Percentiles rank a stretch among this genome's conserved stretches.
Conservation (phyloP, 306 rosid genomes). For the Cicer bijugum region DNA sequence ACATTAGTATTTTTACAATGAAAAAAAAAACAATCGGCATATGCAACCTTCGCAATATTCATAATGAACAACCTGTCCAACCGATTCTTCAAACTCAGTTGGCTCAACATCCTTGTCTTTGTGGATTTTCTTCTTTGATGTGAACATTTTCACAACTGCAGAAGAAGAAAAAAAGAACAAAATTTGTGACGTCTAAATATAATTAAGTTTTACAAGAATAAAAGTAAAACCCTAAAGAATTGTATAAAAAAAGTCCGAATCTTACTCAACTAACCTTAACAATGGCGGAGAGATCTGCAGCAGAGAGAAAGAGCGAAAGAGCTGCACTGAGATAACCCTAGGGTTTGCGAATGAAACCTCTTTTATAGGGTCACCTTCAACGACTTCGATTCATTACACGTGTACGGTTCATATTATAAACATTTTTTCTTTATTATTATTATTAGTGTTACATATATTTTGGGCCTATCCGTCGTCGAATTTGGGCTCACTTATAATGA, state of each 20-base stretch:
- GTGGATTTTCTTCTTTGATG: constrained; percentile 72
- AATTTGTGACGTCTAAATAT: not conserved
- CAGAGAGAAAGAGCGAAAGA: too few species aligned
- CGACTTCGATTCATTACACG: too few species aligned
- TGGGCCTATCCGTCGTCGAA: too few species aligned
- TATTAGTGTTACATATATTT: too few species aligned
- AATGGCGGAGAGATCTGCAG: too few species aligned
- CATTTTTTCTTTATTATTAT: too few species aligned
- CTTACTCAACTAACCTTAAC: not conserved
- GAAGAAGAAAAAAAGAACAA: not conserved
- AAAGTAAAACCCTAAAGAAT: not conserved
- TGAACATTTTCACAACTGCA: constrained; percentile 60
- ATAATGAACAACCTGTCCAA: constrained; percentile 66
- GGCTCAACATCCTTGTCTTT: constrained; percentile 77
- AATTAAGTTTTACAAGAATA: not conserved
- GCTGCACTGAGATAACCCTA: too few species aligned
- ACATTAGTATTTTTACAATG: not conserved
- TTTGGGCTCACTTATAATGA: too few species aligned
- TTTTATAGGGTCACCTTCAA: too few species aligned
- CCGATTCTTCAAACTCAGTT: constrained; percentile 73
- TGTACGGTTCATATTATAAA: too few species aligned
- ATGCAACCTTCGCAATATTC: not conserved
- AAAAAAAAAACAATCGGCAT: not conserved
- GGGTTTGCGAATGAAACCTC: too few species aligned
- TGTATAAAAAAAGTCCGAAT: not conserved